phyloP scores from a whole-genome alignment of 495 filamentous ascomycete genomes.

The Aspergillus steynii region DNA sequence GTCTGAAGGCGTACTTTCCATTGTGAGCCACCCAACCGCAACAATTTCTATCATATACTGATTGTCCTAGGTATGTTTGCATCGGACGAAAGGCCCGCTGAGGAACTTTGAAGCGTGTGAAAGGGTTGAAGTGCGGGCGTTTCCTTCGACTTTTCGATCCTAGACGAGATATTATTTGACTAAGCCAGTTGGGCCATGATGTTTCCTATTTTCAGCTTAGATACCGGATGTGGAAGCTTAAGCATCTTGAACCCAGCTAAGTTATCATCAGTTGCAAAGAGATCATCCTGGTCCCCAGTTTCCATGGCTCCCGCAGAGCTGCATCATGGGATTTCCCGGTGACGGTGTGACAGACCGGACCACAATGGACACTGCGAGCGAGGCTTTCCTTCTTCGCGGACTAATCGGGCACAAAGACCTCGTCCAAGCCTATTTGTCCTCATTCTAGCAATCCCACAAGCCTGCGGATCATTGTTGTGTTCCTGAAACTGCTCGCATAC shows the following conservation, averaged over 20 bases:
- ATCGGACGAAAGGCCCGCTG: conserved; percentile 53
- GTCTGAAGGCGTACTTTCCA: conserved; percentile 75
- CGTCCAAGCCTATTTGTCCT: background rate
- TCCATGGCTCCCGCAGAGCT: background rate
- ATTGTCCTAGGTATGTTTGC: conserved; percentile 53
- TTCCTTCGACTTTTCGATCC: background rate
- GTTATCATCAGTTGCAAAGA: background rate
- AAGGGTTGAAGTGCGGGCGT: background rate
- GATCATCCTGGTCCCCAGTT: background rate
- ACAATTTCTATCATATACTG: conserved; percentile 9
- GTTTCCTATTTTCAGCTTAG: background rate
- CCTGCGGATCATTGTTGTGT: background rate
- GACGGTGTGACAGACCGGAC: background rate
- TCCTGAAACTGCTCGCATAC: background rate
- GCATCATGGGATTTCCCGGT: background rate
- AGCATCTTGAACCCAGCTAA: background rate
- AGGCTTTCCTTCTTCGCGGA: background rate
- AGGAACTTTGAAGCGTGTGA: background rate
- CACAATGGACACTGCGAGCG: background rate
- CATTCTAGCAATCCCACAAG: background rate
- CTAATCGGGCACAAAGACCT: background rate
- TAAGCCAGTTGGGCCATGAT: background rate
- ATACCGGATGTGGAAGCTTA: background rate
- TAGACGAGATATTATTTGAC: background rate
- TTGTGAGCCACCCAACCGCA: conserved; percentile 51